These are phyloP conservation scores for Teratosphaeria epicoccoides DNA, from an alignment of 2,329 filamentous ascomycete genomes.

Conservation along the genomic window DNA sequence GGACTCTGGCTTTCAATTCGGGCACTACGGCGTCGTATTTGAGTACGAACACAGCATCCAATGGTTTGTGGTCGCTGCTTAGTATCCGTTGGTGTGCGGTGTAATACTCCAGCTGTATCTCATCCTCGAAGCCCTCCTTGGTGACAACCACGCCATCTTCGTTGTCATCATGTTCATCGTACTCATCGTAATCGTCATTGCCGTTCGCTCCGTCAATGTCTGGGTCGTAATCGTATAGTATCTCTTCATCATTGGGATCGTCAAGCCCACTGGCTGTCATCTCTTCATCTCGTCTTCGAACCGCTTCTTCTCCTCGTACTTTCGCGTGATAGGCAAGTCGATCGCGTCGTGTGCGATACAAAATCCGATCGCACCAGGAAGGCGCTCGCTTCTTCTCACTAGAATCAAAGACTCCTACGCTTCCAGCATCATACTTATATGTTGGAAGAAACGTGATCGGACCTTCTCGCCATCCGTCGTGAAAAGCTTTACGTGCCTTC, in stretches of 20 bases:
- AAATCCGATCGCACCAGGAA: constrained; percentile 92
- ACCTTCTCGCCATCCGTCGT: constrained; percentile 88
- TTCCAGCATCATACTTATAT: constrained; percentile 97
- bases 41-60: constrained; percentile 71
- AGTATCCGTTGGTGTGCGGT: constrained; percentile 78
- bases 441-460: constrained; percentile 81
- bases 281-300: constrained; percentile 66
- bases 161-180: constrained; percentile 43
- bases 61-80: constrained; percentile 91
- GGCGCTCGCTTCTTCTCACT: constrained; percentile 88
- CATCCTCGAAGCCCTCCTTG: constrained; percentile 48
- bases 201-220: constrained; percentile 57
- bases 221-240: constrained; percentile 85
- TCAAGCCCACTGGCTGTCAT: constrained; percentile 74
- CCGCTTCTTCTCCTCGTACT: constrained; percentile 52
- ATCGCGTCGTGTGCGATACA: constrained; percentile 69
- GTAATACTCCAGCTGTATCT: constrained; percentile 56
- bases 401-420: constrained; percentile 81
- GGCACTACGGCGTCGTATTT: constrained; percentile 81
- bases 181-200: constrained; percentile 43
- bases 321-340: constrained; percentile 55
- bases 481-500: constrained; percentile 64
- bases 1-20: constrained; percentile 69
- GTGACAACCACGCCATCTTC: constrained; percentile 43
- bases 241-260: constrained; percentile 63